A percentile compares a stretch with the other conserved stretches of the same genome.
These are phyloP conservation scores for Ustilago vetiveriae DNA, from an alignment of 1,284 basidiomycete genomes.

Conservation along the genomic window DNA sequence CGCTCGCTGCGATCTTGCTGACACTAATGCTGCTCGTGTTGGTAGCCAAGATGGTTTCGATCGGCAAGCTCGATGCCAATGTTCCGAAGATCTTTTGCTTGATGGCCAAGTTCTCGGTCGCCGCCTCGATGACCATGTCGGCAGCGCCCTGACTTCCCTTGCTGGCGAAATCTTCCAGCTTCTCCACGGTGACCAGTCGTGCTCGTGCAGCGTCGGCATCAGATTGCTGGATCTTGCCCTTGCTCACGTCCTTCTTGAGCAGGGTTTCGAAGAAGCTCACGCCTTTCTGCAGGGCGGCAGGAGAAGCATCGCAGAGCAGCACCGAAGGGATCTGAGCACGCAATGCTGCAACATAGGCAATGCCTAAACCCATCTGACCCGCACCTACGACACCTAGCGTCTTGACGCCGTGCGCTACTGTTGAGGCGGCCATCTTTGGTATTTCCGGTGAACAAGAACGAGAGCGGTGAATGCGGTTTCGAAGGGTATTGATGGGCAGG, in stretches of 20 bases:
- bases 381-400: slow-evolving; percentile 56
- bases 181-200: slow-evolving; percentile 36
- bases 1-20: slow-evolving; percentile 83
- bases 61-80: slow-evolving; percentile 76
- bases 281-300: slow-evolving; percentile 76
- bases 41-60: slow-evolving; percentile 83
- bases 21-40: slow-evolving; percentile 96
- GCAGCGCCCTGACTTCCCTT: slow-evolving; percentile 73
- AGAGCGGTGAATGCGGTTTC: neutral
- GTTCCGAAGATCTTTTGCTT: slow-evolving; percentile 82
- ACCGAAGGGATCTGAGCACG: slow-evolving; percentile 44
- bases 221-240: slow-evolving; percentile 77
- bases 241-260: slow-evolving; percentile 85
- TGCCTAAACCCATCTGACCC: slow-evolving; percentile 72
- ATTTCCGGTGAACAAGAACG: too few relatives aligned
- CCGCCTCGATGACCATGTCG: slow-evolving; percentile 92
- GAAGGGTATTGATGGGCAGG: neutral
- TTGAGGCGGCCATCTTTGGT: slow-evolving; percentile 24
- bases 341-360: slow-evolving; percentile 81
- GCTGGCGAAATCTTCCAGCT: slow-evolving; percentile 43
- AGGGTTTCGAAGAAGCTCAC: slow-evolving; percentile 76
- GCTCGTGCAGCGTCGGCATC: slow-evolving; percentile 78
- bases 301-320: slow-evolving; percentile 45
- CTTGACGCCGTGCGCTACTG: slow-evolving; percentile 53
- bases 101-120: slow-evolving; percentile 82